These are phyloP conservation scores for Cucurbita pepo DNA, from an alignment of 306 rosid genomes.

Conservation along the genomic window DNA sequence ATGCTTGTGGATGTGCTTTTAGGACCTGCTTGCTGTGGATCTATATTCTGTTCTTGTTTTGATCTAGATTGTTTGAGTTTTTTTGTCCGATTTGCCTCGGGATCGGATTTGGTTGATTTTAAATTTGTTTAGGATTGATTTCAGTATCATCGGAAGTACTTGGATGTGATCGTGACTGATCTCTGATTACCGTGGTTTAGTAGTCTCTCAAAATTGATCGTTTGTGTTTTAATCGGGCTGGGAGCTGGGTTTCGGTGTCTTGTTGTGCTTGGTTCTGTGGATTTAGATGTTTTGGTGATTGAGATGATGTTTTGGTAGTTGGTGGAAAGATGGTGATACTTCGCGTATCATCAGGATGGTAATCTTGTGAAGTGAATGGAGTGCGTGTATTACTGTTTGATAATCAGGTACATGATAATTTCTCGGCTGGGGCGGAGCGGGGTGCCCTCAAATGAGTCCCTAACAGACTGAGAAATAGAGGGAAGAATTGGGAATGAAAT, in stretches of 20 bases:
- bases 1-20: not conserved
- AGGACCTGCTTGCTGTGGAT: not conserved
- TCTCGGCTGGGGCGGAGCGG: not conserved
- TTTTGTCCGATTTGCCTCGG: not conserved
- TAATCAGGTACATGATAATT: not conserved
- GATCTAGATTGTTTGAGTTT: not conserved
- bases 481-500: not conserved
- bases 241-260: not conserved
- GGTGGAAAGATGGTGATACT: not conserved
- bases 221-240: not conserved
- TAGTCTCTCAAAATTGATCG: not conserved
- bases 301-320: not conserved
- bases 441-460: not conserved
- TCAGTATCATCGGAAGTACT: not conserved
- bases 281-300: not conserved
- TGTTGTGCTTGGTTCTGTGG: not conserved
- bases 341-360: not conserved
- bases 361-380: not conserved
- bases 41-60: not conserved
- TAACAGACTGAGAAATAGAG: not conserved
- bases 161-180: not conserved
- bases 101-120: not conserved
- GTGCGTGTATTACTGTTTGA: not conserved
- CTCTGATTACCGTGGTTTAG: not conserved
- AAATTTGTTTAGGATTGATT: not conserved